These are phyloP conservation scores for Trichoderma asperellum DNA, from an alignment of 2,329 filamentous ascomycete species.

Conservation along the genomic window DNA sequence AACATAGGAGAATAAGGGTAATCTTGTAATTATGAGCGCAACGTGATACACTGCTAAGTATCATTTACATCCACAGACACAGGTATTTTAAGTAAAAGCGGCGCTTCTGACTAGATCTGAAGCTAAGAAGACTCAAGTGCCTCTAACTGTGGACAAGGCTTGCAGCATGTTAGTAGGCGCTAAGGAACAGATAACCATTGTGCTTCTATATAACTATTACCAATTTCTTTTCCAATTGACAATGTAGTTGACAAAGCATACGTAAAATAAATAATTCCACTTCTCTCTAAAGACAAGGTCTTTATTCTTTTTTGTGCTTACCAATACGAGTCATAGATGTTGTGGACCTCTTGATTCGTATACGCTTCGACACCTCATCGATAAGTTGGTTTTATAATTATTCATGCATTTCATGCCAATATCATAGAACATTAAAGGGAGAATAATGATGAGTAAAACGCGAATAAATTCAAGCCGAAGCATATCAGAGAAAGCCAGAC, in stretches of 20 bases:
- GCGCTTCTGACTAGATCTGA: neutral
- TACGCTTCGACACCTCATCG: neutral
- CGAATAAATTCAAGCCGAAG: neutral
- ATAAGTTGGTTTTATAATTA: neutral
- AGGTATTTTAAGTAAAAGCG: neutral
- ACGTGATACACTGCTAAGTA: neutral
- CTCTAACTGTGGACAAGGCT: no score
- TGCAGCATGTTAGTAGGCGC: neutral
- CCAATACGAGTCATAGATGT: neutral
- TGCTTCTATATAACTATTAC: neutral
- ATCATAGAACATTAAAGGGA: fast-evolving
- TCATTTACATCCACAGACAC: neutral
- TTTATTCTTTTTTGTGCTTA: neutral
- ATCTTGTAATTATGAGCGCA: neutral
- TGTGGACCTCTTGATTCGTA: neutral
- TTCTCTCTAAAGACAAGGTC: neutral
- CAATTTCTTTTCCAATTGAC: neutral
- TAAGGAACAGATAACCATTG: neutral
- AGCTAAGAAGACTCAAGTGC: no score
- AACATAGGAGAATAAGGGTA: neutral
- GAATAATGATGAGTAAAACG: neutral
- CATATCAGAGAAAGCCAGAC: neutral
- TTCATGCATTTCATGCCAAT: neutral
- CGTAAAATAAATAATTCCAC: neutral
- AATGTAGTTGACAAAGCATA: neutral